Evolutionary conservation across 305 asterid species (phyloP).

Genomic region (Solanum hybrid): DNA sequence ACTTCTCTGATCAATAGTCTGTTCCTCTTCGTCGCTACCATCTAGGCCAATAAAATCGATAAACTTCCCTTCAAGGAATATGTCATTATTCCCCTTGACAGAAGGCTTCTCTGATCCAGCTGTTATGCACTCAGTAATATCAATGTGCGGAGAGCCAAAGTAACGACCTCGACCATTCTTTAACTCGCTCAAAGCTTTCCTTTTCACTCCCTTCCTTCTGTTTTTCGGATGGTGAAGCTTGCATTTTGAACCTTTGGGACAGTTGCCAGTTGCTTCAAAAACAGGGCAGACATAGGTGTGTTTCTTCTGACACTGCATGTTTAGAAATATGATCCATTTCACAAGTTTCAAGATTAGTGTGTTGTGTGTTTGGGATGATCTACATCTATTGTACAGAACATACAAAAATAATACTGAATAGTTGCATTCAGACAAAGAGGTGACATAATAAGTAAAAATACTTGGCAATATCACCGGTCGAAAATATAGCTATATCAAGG

Average conservation of each 20-base stretch:
- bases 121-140: slow-evolving; percentile 21
- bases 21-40: slow-evolving; percentile 32
- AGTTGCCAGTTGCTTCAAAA: slow-evolving; percentile 69
- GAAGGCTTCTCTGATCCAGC: slow-evolving; percentile 21
- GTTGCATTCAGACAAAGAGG: background rate
- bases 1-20: slow-evolving; percentile 10
- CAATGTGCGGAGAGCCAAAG: slow-evolving; percentile 59
- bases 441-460: background rate
- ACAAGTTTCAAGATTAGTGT: slow-evolving; percentile 40
- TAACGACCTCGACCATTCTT: slow-evolving; percentile 69
- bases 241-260: slow-evolving; percentile 67
- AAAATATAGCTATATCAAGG: background rate
- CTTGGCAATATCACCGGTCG: background rate
- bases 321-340: slow-evolving; percentile 44
- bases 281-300: slow-evolving; percentile 81
- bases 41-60: slow-evolving; percentile 75
- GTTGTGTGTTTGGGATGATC: slow-evolving; percentile 28
- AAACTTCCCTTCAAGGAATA: slow-evolving; percentile 31
- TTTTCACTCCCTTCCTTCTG: slow-evolving; percentile 40
- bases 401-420: background rate
- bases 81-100: slow-evolving; percentile 35
- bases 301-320: slow-evolving; percentile 95
- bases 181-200: slow-evolving; percentile 36
- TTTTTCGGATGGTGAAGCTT: slow-evolving; percentile 94
- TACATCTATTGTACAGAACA: background rate